phyloP scores from a whole-genome alignment of 768 basidiomycete genomes.

The Hydnomerulius pinastri region DNA sequence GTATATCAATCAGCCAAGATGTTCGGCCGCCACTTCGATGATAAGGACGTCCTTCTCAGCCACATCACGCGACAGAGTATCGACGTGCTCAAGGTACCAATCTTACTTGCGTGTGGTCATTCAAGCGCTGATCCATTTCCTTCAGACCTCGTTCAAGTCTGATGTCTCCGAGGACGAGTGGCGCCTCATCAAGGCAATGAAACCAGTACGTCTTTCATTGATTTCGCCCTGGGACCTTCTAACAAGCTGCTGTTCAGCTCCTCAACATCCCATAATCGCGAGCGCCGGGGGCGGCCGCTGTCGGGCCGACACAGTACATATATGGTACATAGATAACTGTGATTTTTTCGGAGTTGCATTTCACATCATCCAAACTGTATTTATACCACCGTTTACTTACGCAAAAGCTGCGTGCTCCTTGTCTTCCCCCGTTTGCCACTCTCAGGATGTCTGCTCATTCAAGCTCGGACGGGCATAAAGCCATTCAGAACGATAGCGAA shows the following conservation, averaged over 20 bases:
- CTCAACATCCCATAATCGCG: constrained; percentile 36
- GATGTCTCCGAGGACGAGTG: constrained; percentile 92
- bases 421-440: neutral
- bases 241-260: constrained; percentile 28
- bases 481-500: constrained; percentile 24
- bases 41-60: constrained; percentile 92
- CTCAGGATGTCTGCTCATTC: constrained; percentile 25
- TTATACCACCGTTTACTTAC: constrained; percentile 23
- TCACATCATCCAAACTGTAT: constrained; percentile 25
- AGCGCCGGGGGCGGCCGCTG: neutral
- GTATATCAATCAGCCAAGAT: constrained; percentile 94
- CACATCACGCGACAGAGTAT: constrained; percentile 92
- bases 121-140: constrained; percentile 9
- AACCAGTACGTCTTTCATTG: constrained; percentile 49
- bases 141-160: constrained; percentile 79
- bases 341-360: constrained; percentile 26
- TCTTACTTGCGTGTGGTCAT: neutral
- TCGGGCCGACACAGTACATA: neutral
- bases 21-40: constrained; percentile 95
- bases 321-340: constrained; percentile 9
- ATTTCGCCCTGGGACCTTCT: neutral
- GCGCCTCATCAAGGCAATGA: constrained; percentile 87
- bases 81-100: constrained; percentile 87
- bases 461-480: constrained; percentile 11
- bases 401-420: neutral